Evolutionary conservation across 805 yeast species (phyloP).

Genomic region (Lipomyces lipofer): DNA sequence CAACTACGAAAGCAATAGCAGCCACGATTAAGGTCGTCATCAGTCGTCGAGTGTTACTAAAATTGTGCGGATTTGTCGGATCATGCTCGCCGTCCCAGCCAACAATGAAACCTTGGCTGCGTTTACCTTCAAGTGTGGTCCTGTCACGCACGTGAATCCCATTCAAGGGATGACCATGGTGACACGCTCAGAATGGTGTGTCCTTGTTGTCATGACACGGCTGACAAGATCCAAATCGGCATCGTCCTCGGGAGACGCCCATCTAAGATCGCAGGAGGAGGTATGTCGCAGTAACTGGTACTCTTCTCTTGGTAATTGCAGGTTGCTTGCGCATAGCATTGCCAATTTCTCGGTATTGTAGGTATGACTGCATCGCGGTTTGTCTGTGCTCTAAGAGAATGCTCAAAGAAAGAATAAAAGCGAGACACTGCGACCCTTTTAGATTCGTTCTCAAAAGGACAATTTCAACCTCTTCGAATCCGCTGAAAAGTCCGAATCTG

Average conservation of each 20-base stretch:
- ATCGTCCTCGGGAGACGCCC: not conserved
- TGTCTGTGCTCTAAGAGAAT: no score
- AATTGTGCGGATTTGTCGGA: slow-evolving; percentile 23
- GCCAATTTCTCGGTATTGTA: slow-evolving; percentile 4
- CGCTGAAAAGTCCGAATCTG: no score
- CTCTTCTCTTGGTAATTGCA: not conserved
- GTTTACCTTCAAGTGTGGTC: not conserved
- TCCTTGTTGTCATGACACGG: not conserved
- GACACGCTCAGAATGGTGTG: not conserved
- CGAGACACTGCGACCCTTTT: no score
- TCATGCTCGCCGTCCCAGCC: slow-evolving; percentile 28
- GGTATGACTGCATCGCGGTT: slow-evolving; percentile 16
- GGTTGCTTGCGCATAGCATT: not conserved
- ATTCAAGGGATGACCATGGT: not conserved
- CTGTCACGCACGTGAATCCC: slow-evolving; percentile 4
- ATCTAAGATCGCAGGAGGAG: not conserved
- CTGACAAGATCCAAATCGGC: not conserved
- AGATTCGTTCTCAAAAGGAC: no score
- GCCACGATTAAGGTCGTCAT: slow-evolving; percentile 21
- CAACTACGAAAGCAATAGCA: slow-evolving; percentile 23
- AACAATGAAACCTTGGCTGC: slow-evolving; percentile 15
- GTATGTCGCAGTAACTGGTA: not conserved
- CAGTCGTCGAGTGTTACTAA: slow-evolving; percentile 5
- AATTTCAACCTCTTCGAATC: no score
- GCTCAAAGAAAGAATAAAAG: no score